These are phyloP conservation scores for Drosera spatulata DNA, from an alignment of 179 eudicot genomes.

Conservation along the genomic window DNA sequence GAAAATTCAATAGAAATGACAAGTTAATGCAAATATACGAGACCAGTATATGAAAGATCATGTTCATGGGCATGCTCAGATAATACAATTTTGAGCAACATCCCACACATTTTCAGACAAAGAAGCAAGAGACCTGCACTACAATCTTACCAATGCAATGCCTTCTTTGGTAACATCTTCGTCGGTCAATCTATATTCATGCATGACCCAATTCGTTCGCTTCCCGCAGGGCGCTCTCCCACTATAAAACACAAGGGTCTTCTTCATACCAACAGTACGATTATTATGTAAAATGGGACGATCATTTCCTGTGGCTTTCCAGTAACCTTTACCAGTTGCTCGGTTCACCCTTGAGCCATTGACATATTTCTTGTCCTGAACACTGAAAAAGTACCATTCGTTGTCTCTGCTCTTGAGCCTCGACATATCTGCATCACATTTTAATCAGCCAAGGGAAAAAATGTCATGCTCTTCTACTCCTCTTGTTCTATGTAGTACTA, in stretches of 20 bases:
- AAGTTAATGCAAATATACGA: too few species aligned
- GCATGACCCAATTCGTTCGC: constrained; percentile 99
- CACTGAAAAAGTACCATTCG: constrained; percentile 97
- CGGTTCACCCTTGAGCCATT: constrained; percentile 95
- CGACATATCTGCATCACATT: constrained; percentile 40
- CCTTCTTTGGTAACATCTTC: constrained; percentile 67
- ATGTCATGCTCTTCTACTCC: background rate
- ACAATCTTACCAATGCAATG: constrained; percentile 46
- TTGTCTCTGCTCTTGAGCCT: constrained; percentile 78
- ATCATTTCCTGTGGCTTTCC: constrained; percentile 35
- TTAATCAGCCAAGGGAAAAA: background rate
- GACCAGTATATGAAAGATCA: too few species aligned
- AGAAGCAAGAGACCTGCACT: too few species aligned
- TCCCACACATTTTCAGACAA: too few species aligned
- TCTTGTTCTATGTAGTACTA: too few species aligned
- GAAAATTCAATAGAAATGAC: too few species aligned
- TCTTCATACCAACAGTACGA: constrained; percentile 90
- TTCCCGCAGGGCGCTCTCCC: constrained; percentile 96
- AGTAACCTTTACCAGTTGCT: constrained; percentile 74
- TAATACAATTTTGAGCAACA: too few species aligned
- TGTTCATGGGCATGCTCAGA: too few species aligned
- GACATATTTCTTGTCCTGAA: constrained; percentile 82
- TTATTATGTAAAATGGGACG: constrained; percentile 63
- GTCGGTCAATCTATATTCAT: constrained; percentile 80
- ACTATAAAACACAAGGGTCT: constrained; percentile 88